Evolutionary conservation across 2,329 filamentous ascomycete species (phyloP), one percentile per base, ranked within the genome.

Genomic region (Thielaviopsis punctulata): DNA sequence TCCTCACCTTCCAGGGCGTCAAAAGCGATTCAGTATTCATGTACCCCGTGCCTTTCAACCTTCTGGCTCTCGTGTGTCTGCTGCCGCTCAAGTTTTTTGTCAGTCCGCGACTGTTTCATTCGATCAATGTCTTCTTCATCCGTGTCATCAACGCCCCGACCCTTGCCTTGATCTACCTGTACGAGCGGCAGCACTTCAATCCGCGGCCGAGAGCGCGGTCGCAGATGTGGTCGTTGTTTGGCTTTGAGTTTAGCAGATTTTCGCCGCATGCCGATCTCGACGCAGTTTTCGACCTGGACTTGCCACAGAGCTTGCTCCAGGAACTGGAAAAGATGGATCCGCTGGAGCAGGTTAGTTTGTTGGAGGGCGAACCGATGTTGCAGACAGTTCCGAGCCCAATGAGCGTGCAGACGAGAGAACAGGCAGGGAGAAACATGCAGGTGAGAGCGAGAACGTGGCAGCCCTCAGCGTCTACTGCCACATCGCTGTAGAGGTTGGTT

Each of bases 1-100:
- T 86, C 8, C 67, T 85, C 15, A 85, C 82, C 0, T 82, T 86
- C 57, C 81, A 85, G 64, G 81, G 82, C 25, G 82, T 86, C 58
- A 86, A 86, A 63, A 78, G 73, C 44, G 82, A 86, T 59, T 77
- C 80, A 7, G 73, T 86, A 27, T 84, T 84, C 60, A 72, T 78
- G 12, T 84, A 84, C 60, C 74, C 77, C 12, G 81, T 82, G 0
- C 82, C 82, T 0, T 81, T 84, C 64, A 86, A 86, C 58, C 71
- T 86, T 25, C 62, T 81, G 15, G 82, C 82, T 1, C 67, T 86
- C 18, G 52, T 77, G 23, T 60, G 79, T 27, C 68, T 86, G 24
- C 70, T 85, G 1, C 82, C 82, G 0, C 65, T 86, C 23, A 84
- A 83, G 59, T 73, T 80, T 58, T 57, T 79, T 18, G 65, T 82